Percentiles rank a stretch among this genome's conserved stretches.
phyloP scores from a whole-genome alignment of 1,284 basidiomycete genomes.

The Apiotrichum sp. region DNA sequence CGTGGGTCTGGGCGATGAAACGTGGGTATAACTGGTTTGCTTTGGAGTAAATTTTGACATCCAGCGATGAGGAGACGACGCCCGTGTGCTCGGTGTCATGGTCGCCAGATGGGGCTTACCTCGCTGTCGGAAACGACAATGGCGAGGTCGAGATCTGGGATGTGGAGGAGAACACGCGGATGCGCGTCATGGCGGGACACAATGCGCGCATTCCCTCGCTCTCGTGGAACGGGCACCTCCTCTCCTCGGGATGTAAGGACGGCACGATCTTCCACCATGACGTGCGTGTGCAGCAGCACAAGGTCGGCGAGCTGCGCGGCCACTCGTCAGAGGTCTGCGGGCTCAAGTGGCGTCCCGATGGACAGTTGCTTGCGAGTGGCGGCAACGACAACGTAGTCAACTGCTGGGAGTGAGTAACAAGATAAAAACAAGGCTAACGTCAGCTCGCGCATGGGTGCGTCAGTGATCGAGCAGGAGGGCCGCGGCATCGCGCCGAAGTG shows the following conservation, averaged over 20 bases:
- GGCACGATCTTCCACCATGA: conserved; percentile 94
- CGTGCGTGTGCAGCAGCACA: conserved; percentile 77
- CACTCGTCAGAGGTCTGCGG: conserved; percentile 76
- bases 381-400: conserved; percentile 97
- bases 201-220: conserved; percentile 68
- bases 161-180: conserved; percentile 67
- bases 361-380: conserved; percentile 83
- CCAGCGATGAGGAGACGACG: conserved; percentile 50
- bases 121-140: conserved; percentile 72
- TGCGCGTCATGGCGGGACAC: conserved; percentile 83
- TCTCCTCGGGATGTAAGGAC: conserved; percentile 82
- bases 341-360: conserved; percentile 65
- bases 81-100: conserved; percentile 74
- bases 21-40: conserved; percentile 9
- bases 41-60: background rate
- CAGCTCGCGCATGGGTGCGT: conserved; percentile 55
- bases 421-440: background rate
- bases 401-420: conserved; percentile 67
- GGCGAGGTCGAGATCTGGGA: conserved; percentile 98
- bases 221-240: conserved; percentile 76
- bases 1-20: conserved; percentile 55
- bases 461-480: conserved; percentile 41
- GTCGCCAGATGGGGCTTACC: conserved; percentile 76
- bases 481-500: conserved; percentile 67
- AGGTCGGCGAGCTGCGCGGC: conserved; percentile 79